Conservation (phyloP, 352 stramenopile species). For the Peronospora farinosa region DNA sequence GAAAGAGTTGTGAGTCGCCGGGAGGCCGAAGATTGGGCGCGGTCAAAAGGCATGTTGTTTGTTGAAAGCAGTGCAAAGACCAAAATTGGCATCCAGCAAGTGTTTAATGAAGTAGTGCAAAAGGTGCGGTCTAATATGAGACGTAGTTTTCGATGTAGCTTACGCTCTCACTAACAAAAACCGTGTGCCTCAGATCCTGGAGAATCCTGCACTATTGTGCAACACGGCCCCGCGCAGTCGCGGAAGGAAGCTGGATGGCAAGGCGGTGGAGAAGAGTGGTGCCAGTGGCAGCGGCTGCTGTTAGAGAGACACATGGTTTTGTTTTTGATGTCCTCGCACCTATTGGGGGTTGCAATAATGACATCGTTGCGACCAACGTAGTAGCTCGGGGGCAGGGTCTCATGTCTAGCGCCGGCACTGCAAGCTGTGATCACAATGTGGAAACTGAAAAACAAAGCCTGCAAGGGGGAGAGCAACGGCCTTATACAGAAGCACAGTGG, state of each 20-base stretch:
- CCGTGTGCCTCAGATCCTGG: constrained; percentile 62
- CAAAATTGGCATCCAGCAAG: constrained; percentile 91
- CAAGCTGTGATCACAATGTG: constrained; percentile 13
- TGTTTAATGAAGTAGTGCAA: constrained; percentile 97
- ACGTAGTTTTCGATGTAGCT: background rate
- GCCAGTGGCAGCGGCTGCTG: constrained; percentile 52
- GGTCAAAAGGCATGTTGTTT: constrained; percentile 96
- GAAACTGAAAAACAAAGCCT: constrained; percentile 3
- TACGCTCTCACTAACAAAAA: constrained; percentile 7
- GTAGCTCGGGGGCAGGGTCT: constrained; percentile 8
- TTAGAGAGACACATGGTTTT: constrained; percentile 32
- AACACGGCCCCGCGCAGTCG: constrained; percentile 78
- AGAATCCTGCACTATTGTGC: constrained; percentile 84
- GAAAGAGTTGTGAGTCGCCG: constrained; percentile 89
- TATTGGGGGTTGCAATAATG: constrained; percentile 2
- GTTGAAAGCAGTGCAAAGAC: constrained; percentile 97
- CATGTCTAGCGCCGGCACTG: constrained; percentile 1
- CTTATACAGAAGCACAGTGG: constrained; percentile 10
- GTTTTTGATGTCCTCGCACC: constrained; percentile 16
- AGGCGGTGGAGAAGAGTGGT: constrained; percentile 49
- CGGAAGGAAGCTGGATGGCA: constrained; percentile 52
- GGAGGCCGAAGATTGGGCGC: constrained; percentile 93
- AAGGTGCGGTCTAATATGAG: constrained; percentile 66
- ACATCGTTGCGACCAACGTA: constrained; percentile 3
- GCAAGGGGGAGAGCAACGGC: constrained; percentile 1